phyloP scores from a whole-genome alignment of 805 yeast species.

The Candida ficus region DNA sequence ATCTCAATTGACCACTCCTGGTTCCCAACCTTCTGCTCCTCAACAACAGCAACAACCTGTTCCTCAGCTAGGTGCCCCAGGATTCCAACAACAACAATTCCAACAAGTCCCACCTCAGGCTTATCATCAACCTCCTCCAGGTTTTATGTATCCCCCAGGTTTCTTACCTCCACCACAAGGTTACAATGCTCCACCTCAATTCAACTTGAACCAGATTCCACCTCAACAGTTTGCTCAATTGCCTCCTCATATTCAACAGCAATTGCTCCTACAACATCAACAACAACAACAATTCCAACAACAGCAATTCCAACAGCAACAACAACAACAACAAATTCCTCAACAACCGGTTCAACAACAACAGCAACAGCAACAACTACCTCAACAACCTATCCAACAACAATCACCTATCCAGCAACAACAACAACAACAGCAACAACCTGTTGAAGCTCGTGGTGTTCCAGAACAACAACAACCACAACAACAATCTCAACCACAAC shows the following conservation, averaged over 20 bases:
- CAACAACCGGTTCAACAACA: conserved; percentile 15
- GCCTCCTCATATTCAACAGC: conserved; percentile 28
- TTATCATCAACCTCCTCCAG: conserved; percentile 21
- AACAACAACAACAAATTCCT: conserved; percentile 17
- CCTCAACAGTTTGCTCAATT: conserved; percentile 23
- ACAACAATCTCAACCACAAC: conserved; percentile 6
- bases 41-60: conserved; percentile 26
- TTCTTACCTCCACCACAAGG: conserved; percentile 25
- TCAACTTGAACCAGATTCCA: conserved; percentile 20
- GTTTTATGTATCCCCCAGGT: conserved; percentile 24
- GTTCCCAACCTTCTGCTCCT: conserved; percentile 15
- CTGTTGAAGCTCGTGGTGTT: background rate
- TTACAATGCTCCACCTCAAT: conserved; percentile 17
- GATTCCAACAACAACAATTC: conserved; percentile 18
- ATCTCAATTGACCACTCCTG: conserved; percentile 42
- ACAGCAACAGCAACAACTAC: conserved; percentile 7
- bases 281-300: conserved; percentile 20
- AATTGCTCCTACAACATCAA: conserved; percentile 23
- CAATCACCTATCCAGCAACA: conserved; percentile 13
- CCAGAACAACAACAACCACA: conserved; percentile 6
- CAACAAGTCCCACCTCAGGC: conserved; percentile 23
- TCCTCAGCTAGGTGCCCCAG: conserved; percentile 10
- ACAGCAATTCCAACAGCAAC: conserved; percentile 14
- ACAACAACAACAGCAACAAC: conserved; percentile 3
- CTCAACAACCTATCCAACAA: conserved; percentile 22